Evolutionary conservation across 1,284 basidiomycete species (phyloP).

Genomic region (Bondarzewia mesenterica): DNA sequence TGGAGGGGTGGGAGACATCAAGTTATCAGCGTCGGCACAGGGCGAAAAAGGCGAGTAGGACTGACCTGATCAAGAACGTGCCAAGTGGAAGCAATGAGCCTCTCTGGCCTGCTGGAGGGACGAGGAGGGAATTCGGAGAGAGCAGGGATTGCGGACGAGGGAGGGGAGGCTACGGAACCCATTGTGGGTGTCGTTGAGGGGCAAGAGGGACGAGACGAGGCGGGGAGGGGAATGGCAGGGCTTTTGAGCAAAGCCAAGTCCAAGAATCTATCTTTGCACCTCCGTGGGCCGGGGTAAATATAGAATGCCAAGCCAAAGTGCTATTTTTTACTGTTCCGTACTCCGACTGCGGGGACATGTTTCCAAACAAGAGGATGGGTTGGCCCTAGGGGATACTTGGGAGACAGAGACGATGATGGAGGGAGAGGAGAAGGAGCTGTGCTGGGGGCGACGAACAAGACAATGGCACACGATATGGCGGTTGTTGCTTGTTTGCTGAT

Average conservation of each 20-base stretch:
- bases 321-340: conserved; percentile 11
- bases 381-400: background rate
- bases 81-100: conserved; percentile 34
- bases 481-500: background rate
- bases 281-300: conserved; percentile 21
- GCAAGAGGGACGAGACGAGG: background rate
- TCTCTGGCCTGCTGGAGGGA: conserved; percentile 18
- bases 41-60: conserved; percentile 17
- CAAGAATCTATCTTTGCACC: conserved; percentile 23
- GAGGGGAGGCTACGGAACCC: conserved; percentile 11
- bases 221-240: conserved; percentile 11
- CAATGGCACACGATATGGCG: too few relatives aligned
- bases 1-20: conserved; percentile 14
- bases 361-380: background rate
- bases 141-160: conserved; percentile 15
- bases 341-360: too few relatives aligned
- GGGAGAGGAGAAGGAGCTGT: background rate
- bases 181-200: conserved; percentile 1
- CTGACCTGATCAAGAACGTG: conserved; percentile 41
- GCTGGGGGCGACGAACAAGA: too few relatives aligned
- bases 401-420: background rate
- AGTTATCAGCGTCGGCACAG: conserved; percentile 14
- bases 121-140: conserved; percentile 18
- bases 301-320: conserved; percentile 24
- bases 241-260: conserved; percentile 27